Evolutionary conservation across 2,329 filamentous ascomycete genomes (phyloP), one percentile per base, ranked within the genome.

Genomic region (Bipolaris sorokiniana): DNA sequence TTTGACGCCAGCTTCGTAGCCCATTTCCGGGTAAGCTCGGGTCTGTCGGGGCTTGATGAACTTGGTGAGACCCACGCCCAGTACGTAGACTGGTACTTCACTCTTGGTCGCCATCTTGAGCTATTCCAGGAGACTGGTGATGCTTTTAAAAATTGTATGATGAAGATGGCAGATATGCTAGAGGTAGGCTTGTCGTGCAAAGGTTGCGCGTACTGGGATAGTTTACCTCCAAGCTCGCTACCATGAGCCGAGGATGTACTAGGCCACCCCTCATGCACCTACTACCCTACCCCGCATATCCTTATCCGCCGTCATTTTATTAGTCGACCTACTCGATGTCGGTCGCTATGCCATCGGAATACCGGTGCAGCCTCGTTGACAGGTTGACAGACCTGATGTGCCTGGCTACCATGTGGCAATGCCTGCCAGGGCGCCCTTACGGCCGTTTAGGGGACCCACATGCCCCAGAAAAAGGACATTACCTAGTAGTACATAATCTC

Each of bases 11-110:
- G 92, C 92, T 78, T 97, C 92, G 76, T 92, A 97, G 48, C 93
- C 93, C 41, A 97, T 87, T 73, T 97, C 93, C 5, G 92, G 92
- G 80, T 97, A 97, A 79, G 95, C 91, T 63, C 96, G 90, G 76
- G 92, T 92, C 74, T 91, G 91, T 51, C 92, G 86, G 26, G 93
- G 93, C 82, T 97, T 97, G 86, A 97, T 93, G 84, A 98, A 98
- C 80, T 96, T 96, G 80, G 94, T 97, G 88, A 98, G 92, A 79
- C 94, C 94, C 65, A 98, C 94, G 81, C 94, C 94, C 51, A 97
- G 86, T 73, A 98, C 91, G 82, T 97, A 97, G 81, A 81, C 82
- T 56, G 83, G 83, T 15, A 66, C 61, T 33, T 73, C 48, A 42
- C 70, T 71, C 42, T 70, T 67, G 1, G 66, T 56, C 15, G 66